Percentiles rank a stretch among this genome's conserved stretches.
Conservation (phyloP, 78 protist genomes). For the Dictyostelium capitatum region DNA sequence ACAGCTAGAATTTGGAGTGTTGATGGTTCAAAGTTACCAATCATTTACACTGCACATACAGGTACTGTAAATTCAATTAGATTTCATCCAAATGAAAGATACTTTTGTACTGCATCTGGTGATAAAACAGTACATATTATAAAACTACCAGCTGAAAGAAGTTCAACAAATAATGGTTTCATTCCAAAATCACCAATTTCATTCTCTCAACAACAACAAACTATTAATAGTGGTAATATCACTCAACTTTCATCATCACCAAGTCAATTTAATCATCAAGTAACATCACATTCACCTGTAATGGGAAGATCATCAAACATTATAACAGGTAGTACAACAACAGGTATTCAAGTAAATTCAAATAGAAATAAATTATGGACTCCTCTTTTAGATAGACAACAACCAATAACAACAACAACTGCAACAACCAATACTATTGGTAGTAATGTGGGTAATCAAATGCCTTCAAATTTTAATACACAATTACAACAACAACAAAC, state of each 20-base stretch:
- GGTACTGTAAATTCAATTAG: slow-evolving; percentile 54
- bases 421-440: not conserved
- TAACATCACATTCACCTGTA: not conserved
- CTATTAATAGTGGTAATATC: not conserved
- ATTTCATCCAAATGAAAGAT: slow-evolving; percentile 54
- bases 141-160: slow-evolving; percentile 42
- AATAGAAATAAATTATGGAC: slow-evolving; percentile 49
- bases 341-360: not conserved
- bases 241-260: slow-evolving; percentile 32
- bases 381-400: slow-evolving; percentile 37
- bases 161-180: not conserved
- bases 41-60: slow-evolving; percentile 58
- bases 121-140: slow-evolving; percentile 58
- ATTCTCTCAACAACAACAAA: not conserved
- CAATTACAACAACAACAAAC: slow-evolving; percentile 21
- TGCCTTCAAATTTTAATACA: too few relatives aligned
- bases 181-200: not conserved
- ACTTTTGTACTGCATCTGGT: slow-evolving; percentile 58
- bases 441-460: too few relatives aligned
- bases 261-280: not conserved
- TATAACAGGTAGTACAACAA: not conserved
- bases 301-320: slow-evolving; percentile 9
- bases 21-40: slow-evolving; percentile 47
- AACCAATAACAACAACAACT: not conserved
- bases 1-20: slow-evolving; percentile 69